Evolutionary conservation across 345 rosid genomes (phyloP), one percentile per base, ranked within the genome.

Genomic region (Salix exigua): DNA sequence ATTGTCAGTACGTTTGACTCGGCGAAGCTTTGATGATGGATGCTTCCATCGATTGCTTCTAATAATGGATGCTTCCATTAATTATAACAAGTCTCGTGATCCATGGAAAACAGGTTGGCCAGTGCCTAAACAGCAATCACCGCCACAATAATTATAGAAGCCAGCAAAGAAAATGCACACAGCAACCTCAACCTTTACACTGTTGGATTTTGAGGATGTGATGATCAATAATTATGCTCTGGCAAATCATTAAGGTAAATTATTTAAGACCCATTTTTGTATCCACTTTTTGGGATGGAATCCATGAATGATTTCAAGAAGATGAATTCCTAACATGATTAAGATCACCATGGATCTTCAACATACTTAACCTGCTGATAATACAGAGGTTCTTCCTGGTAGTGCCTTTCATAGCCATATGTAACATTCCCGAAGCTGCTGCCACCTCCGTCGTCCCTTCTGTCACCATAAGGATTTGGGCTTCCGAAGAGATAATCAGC

Each of bases 401-500:
- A 71, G 70, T 75, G 82, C 46, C 69, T 75, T 30, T 73, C 64
- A 70, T 84, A 76, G 25, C 68, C 77, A 71, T 53, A 69, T 60
- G 67, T 44, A 2, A 38, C 74, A 38, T 68, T 66, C 71, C 81
- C 74, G 37, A 62, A 78, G 48, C 14, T 48, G 17, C 55, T 71
- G 1, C 65, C 37, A 5, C 37, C 50, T 12, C 46, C 14, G 4
- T 12, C 72, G 40, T 75, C 73, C 66, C 84, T 78, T 75, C 61
- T 38, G 63, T 68, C 82, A 0, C 44, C 86, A 1, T 92, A 88
- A 1, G 97, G 96, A 74, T 91, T 62, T 31, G 85, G 78, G 70
- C 78, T 89, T 10, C 98, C 98, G 12, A 94, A 94, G 66, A 92
- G 82, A 80, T 87, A 92, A 85, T 92, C 92, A 2, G 90, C 89